Percentiles rank a stretch among this genome's conserved stretches.
Evolutionary conservation across 2,329 filamentous ascomycete species (phyloP).

Genomic region (Neopestalotiopsis clavispora): DNA sequence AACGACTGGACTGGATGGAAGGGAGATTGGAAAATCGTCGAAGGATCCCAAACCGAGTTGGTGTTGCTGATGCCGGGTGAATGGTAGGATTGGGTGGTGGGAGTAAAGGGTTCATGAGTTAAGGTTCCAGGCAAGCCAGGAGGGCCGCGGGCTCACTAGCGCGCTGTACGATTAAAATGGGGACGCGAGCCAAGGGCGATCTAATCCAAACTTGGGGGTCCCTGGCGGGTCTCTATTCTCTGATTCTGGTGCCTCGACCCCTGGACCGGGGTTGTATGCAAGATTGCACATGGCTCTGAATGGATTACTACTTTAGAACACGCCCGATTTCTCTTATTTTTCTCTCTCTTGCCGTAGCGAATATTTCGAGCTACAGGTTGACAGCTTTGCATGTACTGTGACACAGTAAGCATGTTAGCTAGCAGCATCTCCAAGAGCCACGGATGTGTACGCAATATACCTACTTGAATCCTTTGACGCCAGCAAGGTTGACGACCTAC

Average conservation of each 20-base stretch:
- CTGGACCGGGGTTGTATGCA: constrained; percentile 16
- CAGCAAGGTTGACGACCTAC: not conserved
- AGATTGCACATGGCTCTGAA: constrained; percentile 13
- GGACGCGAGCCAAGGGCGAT: not conserved
- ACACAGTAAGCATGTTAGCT: not conserved
- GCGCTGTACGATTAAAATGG: constrained; percentile 5
- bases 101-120: constrained; percentile 8
- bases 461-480: no score
- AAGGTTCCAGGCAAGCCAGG: constrained; percentile 2
- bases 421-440: not conserved
- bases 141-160: not conserved
- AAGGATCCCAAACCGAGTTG: not conserved
- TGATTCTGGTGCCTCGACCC: constrained; percentile 11
- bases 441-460: no score
- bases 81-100: not conserved
- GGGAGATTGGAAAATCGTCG: not conserved
- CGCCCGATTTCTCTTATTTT: not conserved
- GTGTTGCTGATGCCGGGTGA: not conserved
- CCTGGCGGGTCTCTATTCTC: constrained; percentile 1
- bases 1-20: not conserved
- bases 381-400: not conserved
- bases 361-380: not conserved
- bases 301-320: not conserved
- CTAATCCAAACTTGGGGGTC: constrained; percentile 6
- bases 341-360: not conserved